phyloP scores from a whole-genome alignment of 495 filamentous ascomycete genomes.

The Hypoxylon fuscum region DNA sequence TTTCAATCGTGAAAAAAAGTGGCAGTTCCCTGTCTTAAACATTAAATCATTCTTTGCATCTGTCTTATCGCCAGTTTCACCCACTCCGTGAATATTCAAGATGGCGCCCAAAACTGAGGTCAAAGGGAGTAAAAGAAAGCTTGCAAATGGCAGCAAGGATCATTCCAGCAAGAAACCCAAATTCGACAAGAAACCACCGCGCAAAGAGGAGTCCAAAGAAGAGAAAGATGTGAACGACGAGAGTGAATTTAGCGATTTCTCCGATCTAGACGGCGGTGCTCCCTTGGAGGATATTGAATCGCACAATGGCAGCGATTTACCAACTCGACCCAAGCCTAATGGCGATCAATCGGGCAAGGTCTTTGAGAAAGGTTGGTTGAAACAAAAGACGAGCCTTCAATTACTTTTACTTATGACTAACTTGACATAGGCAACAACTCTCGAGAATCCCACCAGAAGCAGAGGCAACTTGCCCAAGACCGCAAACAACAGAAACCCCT shows the following conservation, averaged over 20 bases:
- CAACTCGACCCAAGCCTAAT: conserved; percentile 6
- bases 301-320: conserved; percentile 27
- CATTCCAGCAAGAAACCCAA: conserved; percentile 58
- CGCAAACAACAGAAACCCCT: conserved; percentile 93
- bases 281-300: conserved; percentile 17
- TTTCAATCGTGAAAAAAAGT: too few relatives aligned
- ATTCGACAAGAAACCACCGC: conserved; percentile 45
- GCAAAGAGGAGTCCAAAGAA: conserved; percentile 31
- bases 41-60: neutral
- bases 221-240: conserved; percentile 42
- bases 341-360: conserved; percentile 40
- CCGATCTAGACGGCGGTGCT: conserved; percentile 49
- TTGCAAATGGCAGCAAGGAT: conserved; percentile 47
- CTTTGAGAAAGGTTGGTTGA: conserved; percentile 46
- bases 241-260: conserved; percentile 48
- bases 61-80: neutral
- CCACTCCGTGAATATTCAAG: neutral
- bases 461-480: conserved; percentile 86
- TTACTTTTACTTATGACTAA: conserved; percentile 29
- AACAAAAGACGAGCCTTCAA: neutral
- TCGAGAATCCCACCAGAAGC: conserved; percentile 88
- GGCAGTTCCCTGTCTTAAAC: too few relatives aligned
- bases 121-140: conserved; percentile 53
- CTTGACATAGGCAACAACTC: conserved; percentile 59
- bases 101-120: conserved; percentile 45